Base-by-base conservation (phyloP, 2,329 filamentous ascomycete genomes). In the Phoma sp. region DNA sequence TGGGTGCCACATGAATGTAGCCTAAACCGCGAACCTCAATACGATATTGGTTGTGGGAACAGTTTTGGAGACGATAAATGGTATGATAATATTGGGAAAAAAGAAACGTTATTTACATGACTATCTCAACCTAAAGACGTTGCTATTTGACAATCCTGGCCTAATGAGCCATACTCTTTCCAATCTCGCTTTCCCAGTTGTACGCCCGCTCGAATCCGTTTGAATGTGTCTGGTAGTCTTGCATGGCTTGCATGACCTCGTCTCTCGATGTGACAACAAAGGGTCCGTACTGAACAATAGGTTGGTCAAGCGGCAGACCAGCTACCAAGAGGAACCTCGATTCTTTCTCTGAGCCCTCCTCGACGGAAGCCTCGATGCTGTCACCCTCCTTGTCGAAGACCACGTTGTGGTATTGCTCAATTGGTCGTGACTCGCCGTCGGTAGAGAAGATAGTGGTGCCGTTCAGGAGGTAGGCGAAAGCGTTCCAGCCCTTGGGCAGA, bases 301-400 rank as follows among this genome's bases (percentile, higher is more conserved):
- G 73, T 60, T 76, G 74, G 23, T 75, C 70, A 3, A 75, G 62
- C 14, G 73, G 91, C 62, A 90, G 83, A 10, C 92, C 92, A 0
- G 91, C 90, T 14, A 95, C 83, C 28, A 96, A 78, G 37, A 95
- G 84, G 65, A 90, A 82, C 46, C 85, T 77, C 2, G 83, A 80
- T 18, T 73, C 78, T 62, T 84, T 81, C 29, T 83, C 81, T 0
- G 89, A 90, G 37, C 81, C 80, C 2, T 82, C 83, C 11, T 84
- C 83, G 10, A 95, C 90, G 43, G 85, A 83, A 2, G 88, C 86
- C 59, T 89, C 83, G 7, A 98, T 83, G 23, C 85, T 82, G 66
- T 96, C 91, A 38, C 93, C 93, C 23, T 84, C 80, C 60, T 87
- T 84, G 66, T 92, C 88, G 69, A 98, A 96, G 5, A 97, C 91